Conservation (phyloP, 305 asterid species). For the Euphrasia arctica region DNA sequence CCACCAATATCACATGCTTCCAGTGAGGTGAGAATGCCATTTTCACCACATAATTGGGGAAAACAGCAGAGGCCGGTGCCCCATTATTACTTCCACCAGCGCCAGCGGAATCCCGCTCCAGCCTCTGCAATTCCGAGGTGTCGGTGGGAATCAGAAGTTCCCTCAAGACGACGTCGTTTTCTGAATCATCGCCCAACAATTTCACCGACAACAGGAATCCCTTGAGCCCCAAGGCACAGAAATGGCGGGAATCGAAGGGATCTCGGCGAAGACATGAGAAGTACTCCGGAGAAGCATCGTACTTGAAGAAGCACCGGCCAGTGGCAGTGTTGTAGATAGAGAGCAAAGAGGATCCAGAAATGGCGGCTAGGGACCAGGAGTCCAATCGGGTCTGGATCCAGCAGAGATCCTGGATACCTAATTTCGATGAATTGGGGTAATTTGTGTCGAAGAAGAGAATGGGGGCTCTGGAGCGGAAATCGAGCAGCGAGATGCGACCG, state of each 20-base stretch:
- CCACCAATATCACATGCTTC: constrained; percentile 71
- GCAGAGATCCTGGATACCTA: constrained; percentile 89
- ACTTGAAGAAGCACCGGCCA: constrained; percentile 91
- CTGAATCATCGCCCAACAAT: constrained; percentile 67
- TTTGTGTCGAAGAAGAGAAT: constrained; percentile 55
- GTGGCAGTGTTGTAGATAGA: constrained; percentile 55
- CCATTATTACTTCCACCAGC: constrained; percentile 37
- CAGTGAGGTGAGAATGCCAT: constrained; percentile 81
- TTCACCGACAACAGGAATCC: constrained; percentile 75
- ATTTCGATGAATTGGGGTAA: constrained; percentile 37
- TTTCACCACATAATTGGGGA: constrained; percentile 65
- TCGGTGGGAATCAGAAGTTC: constrained; percentile 71
- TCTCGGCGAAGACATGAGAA: constrained; percentile 80
- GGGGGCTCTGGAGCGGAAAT: constrained; percentile 68
- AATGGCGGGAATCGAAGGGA: constrained; percentile 76
- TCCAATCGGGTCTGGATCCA: constrained; percentile 77
- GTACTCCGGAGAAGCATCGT: constrained; percentile 77
- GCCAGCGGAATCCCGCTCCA: constrained; percentile 64
- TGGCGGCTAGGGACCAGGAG: constrained; percentile 74
- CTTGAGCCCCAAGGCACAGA: constrained; percentile 80
- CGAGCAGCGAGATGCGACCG: constrained; percentile 76
- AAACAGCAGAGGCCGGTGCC: constrained; percentile 65
- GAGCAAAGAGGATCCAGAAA: constrained; percentile 66
- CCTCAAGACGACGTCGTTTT: constrained; percentile 60
- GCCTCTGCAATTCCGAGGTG: constrained; percentile 64